A percentile compares a stretch with the other conserved stretches of the same genome.
These are phyloP conservation scores for Xylariaceae sp. DNA, from an alignment of 2,329 filamentous ascomycete genomes.

Conservation along the genomic window DNA sequence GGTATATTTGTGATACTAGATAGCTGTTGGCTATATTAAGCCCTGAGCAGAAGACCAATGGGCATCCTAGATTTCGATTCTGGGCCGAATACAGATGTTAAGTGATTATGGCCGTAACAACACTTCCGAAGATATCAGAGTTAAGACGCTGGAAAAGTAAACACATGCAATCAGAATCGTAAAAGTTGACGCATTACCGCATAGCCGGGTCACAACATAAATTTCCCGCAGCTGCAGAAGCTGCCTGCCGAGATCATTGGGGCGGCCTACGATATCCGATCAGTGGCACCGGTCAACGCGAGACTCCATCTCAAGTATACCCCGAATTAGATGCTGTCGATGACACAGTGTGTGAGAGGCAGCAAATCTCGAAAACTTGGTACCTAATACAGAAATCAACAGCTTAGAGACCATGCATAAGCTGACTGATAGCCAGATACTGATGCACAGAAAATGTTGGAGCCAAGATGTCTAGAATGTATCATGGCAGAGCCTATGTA, in stretches of 20 bases:
- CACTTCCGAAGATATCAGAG: constrained; percentile 1
- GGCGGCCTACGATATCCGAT: neutral
- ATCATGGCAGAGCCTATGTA: too few relatives aligned
- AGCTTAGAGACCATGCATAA: neutral
- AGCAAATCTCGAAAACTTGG: neutral
- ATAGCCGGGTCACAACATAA: constrained; percentile 14
- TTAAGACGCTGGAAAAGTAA: constrained; percentile 7
- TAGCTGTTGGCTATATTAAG: neutral
- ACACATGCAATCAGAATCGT: constrained; percentile 5
- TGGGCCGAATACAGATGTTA: neutral
- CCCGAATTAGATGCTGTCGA: neutral
- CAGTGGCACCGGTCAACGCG: neutral
- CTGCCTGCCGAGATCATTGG: constrained; percentile 10
- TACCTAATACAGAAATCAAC: neutral
- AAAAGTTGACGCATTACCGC: neutral
- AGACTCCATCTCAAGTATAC: neutral
- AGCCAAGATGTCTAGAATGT: too few relatives aligned
- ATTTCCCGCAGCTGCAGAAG: constrained; percentile 1
- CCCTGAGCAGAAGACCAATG: neutral
- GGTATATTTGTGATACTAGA: neutral
- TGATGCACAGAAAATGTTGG: too few relatives aligned
- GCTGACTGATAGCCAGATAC: constrained; percentile 2
- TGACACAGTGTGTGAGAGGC: neutral
- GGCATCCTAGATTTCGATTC: neutral
- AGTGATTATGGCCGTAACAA: neutral